Conservation (phyloP, 2,329 filamentous ascomycete species). For the Phialophora verrucosa region DNA sequence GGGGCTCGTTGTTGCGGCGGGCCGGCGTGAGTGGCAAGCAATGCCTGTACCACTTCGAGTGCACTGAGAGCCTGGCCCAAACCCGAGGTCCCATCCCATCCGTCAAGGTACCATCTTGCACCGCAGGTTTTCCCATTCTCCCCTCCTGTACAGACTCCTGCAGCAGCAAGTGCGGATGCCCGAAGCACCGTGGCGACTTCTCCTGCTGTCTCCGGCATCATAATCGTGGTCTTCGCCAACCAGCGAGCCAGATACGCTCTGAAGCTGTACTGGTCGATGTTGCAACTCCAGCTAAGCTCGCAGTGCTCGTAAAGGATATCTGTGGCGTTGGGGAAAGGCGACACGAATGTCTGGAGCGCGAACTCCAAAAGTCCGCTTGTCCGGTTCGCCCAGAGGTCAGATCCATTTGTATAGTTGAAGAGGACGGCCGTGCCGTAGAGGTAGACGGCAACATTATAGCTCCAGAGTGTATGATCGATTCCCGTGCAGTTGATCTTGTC, state of each 20-base stretch:
- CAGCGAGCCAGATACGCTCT: slow-evolving; percentile 69
- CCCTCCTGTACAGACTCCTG: background rate
- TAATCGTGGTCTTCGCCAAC: slow-evolving; percentile 60
- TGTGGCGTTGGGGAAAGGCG: slow-evolving; percentile 45
- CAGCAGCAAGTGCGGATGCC: background rate
- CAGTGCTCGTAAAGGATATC: slow-evolving; percentile 67
- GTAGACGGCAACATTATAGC: slow-evolving; percentile 67
- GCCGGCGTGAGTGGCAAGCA: slow-evolving; percentile 15
- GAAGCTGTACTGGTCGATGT: slow-evolving; percentile 68
- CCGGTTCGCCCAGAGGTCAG: background rate
- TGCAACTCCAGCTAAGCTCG: slow-evolving; percentile 60
- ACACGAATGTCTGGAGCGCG: slow-evolving; percentile 55
- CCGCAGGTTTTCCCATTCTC: slow-evolving; percentile 64
- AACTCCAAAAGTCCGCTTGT: slow-evolving; percentile 45
- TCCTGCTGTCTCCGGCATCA: slow-evolving; percentile 61
- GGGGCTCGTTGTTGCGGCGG: background rate
- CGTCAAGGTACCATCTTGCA: slow-evolving; percentile 63
- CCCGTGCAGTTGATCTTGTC: slow-evolving; percentile 63
- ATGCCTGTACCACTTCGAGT: slow-evolving; percentile 58
- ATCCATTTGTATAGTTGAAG: slow-evolving; percentile 64
- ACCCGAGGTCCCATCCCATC: slow-evolving; percentile 63
- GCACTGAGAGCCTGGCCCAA: slow-evolving; percentile 73
- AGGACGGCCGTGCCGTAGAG: slow-evolving; percentile 48
- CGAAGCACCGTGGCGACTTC: slow-evolving; percentile 56
- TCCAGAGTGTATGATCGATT: slow-evolving; percentile 67